A percentile compares a stretch with the other conserved stretches of the same genome.
phyloP scores from a whole-genome alignment of 805 yeast species.

The Metschnikowia matae region DNA sequence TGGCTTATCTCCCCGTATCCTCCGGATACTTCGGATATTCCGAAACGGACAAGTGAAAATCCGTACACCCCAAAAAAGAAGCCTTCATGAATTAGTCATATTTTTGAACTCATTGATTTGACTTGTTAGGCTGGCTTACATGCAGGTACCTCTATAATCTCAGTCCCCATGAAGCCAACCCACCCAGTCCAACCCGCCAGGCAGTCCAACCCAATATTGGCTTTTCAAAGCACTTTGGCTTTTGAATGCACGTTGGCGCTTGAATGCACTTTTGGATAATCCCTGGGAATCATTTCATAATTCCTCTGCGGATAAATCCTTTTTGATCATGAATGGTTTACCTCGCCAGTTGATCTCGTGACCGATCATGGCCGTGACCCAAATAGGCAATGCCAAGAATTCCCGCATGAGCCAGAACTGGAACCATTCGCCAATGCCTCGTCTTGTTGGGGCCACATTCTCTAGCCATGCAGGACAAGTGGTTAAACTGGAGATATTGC shows the following conservation, averaged over 20 bases:
- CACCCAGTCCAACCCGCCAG: no score
- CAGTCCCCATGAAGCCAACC: no score
- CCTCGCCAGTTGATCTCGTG: slow-evolving; percentile 77
- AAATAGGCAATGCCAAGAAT: slow-evolving; percentile 71
- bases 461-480: slow-evolving; percentile 13
- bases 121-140: neutral
- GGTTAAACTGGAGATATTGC: slow-evolving; percentile 14
- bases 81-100: neutral
- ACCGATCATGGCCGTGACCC: slow-evolving; percentile 79
- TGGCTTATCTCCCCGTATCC: no score
- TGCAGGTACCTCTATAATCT: neutral
- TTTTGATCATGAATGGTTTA: slow-evolving; percentile 64
- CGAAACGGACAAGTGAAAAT: neutral
- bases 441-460: slow-evolving; percentile 16
- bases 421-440: slow-evolving; percentile 25
- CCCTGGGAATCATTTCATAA: slow-evolving; percentile 14
- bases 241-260: no score
- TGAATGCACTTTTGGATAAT: no score
- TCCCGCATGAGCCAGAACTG: slow-evolving; percentile 66
- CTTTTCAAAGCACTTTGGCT: no score
- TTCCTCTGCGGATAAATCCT: slow-evolving; percentile 77
- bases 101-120: no score
- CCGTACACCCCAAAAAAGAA: neutral
- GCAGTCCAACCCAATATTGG: no score
- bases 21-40: no score